Conservation (phyloP, 2,329 filamentous ascomycete species). For the Massarina eburnea region DNA sequence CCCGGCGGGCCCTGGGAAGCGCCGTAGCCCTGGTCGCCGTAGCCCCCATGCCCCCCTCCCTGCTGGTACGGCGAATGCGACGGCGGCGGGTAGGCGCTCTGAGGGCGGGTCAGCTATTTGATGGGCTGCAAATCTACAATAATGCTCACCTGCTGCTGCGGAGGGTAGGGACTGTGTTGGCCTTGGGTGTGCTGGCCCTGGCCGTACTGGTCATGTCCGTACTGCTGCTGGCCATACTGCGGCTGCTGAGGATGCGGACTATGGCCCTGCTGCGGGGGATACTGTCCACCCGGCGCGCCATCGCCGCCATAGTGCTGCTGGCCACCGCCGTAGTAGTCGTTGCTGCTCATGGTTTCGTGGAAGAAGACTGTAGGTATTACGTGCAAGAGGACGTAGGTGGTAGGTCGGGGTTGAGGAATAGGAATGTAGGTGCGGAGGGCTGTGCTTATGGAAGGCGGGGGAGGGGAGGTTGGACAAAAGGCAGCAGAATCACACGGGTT, state of each 20-base stretch:
- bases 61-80: conserved; percentile 33
- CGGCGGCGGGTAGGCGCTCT: conserved; percentile 32
- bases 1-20: conserved; percentile 16
- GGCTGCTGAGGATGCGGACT: conserved; percentile 22
- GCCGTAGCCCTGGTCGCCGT: conserved; percentile 34
- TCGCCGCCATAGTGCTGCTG: conserved; percentile 41
- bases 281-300: conserved; percentile 25
- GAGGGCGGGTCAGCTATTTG: conserved; percentile 13
- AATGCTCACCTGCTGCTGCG: conserved; percentile 19
- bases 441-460: conserved; percentile 13
- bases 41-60: too few relatives aligned
- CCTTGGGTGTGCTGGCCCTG: conserved; percentile 32
- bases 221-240: too few relatives aligned
- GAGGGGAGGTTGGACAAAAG: conserved; percentile 11
- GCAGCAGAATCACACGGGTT: conserved; percentile 17
- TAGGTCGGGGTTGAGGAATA: too few relatives aligned
- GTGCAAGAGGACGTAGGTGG: conserved; percentile 1
- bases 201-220: conserved; percentile 31
- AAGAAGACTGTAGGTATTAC: not conserved
- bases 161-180: conserved; percentile 27
- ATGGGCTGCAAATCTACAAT: not conserved
- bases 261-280: conserved; percentile 21
- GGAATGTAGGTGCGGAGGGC: conserved; percentile 5
- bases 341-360: conserved; percentile 22
- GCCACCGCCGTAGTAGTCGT: conserved; percentile 38